Percentiles rank a stretch among this genome's conserved stretches.
Conservation (phyloP, 2,329 filamentous ascomycete genomes). For the Xenosphaeropsis pyriputrescens region DNA sequence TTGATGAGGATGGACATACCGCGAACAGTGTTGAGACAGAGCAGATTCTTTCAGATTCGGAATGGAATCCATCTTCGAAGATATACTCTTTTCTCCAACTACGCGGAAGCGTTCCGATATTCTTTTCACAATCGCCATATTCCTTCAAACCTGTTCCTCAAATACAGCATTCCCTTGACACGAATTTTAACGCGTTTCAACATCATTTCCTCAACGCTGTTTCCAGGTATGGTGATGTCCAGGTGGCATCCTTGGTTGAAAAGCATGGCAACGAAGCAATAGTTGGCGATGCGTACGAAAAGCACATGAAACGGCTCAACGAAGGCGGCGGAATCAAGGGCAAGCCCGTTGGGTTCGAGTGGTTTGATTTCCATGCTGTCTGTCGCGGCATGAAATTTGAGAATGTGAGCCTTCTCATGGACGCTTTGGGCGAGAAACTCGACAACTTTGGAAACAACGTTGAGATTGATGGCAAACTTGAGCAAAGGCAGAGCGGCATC, state of each 20-base stretch:
- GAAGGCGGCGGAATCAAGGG: slow-evolving; percentile 35
- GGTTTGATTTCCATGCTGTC: slow-evolving; percentile 92
- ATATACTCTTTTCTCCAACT: slow-evolving; percentile 77
- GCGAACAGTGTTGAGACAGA: slow-evolving; percentile 94
- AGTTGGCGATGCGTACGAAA: slow-evolving; percentile 66
- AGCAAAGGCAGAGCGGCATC: slow-evolving; percentile 51
- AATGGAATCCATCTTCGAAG: slow-evolving; percentile 46
- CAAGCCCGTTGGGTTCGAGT: slow-evolving; percentile 57
- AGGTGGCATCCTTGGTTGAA: slow-evolving; percentile 76
- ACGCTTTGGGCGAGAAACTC: slow-evolving; percentile 52
- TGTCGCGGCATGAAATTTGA: slow-evolving; percentile 98
- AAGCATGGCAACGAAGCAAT: slow-evolving; percentile 71
- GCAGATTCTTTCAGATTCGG: slow-evolving; percentile 66
- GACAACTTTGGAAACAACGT: slow-evolving; percentile 60
- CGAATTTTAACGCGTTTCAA: slow-evolving; percentile 65
- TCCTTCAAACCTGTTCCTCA: slow-evolving; percentile 79
- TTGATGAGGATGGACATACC: slow-evolving; percentile 77
- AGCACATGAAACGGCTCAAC: slow-evolving; percentile 52
- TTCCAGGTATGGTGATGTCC: slow-evolving; percentile 59
- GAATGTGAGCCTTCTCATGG: slow-evolving; percentile 71
- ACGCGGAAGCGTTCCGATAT: slow-evolving; percentile 82
- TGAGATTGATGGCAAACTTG: slow-evolving; percentile 26
- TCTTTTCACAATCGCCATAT: slow-evolving; percentile 91
- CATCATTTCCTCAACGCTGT: slow-evolving; percentile 63
- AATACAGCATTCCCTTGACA: slow-evolving; percentile 64